Evolutionary conservation across 768 basidiomycete species (phyloP).

Genomic region (Lepiota venenata): DNA sequence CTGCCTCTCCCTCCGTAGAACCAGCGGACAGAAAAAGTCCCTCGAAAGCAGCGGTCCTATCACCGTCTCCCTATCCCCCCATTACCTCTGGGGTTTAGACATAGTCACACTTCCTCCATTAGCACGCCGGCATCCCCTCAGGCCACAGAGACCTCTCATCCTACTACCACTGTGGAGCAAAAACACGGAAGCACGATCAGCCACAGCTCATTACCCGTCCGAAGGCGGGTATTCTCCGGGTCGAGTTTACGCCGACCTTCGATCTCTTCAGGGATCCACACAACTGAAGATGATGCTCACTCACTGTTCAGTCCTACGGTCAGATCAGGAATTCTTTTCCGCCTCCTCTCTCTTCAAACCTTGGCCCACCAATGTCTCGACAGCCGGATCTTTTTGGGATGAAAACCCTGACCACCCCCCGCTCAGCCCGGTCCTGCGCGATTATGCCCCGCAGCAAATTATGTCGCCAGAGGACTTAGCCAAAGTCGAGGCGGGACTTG

Average conservation of each 20-base stretch:
- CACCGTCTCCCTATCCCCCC: constrained; percentile 52
- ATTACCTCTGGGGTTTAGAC: constrained; percentile 37
- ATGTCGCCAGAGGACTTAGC: constrained; percentile 67
- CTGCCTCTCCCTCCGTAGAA: constrained; percentile 24
- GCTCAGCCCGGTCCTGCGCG: constrained; percentile 31
- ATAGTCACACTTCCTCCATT: constrained; percentile 23
- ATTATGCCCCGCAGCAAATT: constrained; percentile 62
- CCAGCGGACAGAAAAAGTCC: constrained; percentile 24
- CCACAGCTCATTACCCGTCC: constrained; percentile 22
- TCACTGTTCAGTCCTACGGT: constrained; percentile 54
- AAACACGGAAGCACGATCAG: constrained; percentile 29
- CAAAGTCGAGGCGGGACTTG: constrained; percentile 41
- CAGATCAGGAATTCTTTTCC: constrained; percentile 33
- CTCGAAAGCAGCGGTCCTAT: constrained; percentile 58
- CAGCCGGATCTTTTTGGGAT: constrained; percentile 45
- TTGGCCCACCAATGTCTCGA: constrained; percentile 19
- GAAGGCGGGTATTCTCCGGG: constrained; percentile 65
- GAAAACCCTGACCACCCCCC: constrained; percentile 36
- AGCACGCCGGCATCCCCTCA: constrained; percentile 24
- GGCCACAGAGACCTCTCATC: constrained; percentile 14
- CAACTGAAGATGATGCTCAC: constrained; percentile 47
- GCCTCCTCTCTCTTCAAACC: constrained; percentile 20
- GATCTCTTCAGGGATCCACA: constrained; percentile 36
- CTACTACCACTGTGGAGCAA: constrained; percentile 17
- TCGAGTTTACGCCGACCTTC: constrained; percentile 52